Conservation (phyloP, 2,329 filamentous ascomycete genomes). For the Hypoxylon sp. region DNA sequence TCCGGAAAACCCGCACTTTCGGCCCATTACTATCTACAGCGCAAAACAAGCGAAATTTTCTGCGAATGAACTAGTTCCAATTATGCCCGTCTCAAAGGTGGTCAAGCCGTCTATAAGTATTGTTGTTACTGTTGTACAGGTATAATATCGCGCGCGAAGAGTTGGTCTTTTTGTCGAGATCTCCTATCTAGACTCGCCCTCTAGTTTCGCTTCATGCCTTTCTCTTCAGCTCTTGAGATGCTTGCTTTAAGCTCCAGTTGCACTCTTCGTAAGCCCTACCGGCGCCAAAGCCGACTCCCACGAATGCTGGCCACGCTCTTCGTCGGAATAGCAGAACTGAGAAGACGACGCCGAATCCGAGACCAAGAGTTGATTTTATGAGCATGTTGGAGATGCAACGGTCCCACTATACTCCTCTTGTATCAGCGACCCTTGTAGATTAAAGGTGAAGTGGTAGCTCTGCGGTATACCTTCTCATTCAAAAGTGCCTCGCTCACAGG, state of each 20-base stretch:
- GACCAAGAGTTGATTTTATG: constrained; percentile 95
- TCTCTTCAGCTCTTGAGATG: constrained; percentile 70
- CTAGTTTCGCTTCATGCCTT: constrained; percentile 56
- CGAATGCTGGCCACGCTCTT: constrained; percentile 96
- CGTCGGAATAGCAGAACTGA: constrained; percentile 98
- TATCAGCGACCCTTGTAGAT: constrained; percentile 38
- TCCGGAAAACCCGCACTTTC: constrained; percentile 20
- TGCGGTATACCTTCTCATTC: constrained; percentile 90
- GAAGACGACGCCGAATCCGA: constrained; percentile 98
- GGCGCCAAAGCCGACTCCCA: constrained; percentile 94
- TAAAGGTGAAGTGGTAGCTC: constrained; percentile 15
- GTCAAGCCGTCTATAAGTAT: constrained; percentile 41
- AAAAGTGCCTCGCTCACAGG: constrained; percentile 97
- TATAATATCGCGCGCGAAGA: constrained; percentile 36
- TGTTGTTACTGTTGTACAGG: constrained; percentile 46
- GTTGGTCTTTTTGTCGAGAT: constrained; percentile 33
- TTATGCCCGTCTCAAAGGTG: constrained; percentile 34
- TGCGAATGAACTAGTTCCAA: constrained; percentile 34
- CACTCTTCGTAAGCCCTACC: constrained; percentile 99
- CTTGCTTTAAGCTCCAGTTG: constrained; percentile 81
- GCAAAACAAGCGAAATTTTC: constrained; percentile 15
- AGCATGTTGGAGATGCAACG: constrained; percentile 97
- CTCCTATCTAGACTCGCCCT: constrained; percentile 18
- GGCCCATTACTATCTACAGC: constrained; percentile 18
- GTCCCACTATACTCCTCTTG: constrained; percentile 80